Percentiles rank a stretch among this genome's conserved stretches.
Evolutionary conservation across 1,284 basidiomycete species (phyloP).

Genomic region (Rhizoctonia solani): DNA sequence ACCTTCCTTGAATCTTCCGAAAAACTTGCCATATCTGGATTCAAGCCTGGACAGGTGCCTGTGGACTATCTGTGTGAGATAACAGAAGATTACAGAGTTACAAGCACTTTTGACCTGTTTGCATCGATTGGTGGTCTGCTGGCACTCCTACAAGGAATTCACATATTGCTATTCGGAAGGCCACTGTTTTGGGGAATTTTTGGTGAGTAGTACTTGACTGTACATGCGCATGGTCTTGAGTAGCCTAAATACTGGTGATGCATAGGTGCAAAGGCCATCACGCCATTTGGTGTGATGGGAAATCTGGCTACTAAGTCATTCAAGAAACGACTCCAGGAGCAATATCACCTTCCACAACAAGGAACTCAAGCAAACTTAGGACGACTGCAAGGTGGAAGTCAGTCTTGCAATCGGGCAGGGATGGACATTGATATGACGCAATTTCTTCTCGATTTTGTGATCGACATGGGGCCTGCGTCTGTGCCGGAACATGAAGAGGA

Average conservation of each 20-base stretch:
- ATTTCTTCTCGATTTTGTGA: conserved; percentile 18
- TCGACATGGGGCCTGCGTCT: conserved; percentile 17
- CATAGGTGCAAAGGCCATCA: conserved; percentile 7
- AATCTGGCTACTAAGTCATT: neutral
- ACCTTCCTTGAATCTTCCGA: neutral
- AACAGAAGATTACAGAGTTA: neutral
- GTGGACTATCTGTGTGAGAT: neutral
- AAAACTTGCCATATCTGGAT: neutral
- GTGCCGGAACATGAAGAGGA: neutral
- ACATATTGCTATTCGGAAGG: neutral
- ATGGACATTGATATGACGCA: neutral
- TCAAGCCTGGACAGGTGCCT: neutral
- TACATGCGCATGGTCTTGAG: neutral
- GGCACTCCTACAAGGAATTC: conserved; percentile 6
- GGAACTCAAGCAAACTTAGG: too few species aligned
- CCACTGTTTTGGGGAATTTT: conserved; percentile 17
- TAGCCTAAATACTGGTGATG: neutral
- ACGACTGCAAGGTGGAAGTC: neutral
- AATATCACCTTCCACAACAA: neutral
- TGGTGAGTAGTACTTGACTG: neutral
- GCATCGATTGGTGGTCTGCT: conserved; percentile 20
- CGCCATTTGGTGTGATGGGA: conserved; percentile 5
- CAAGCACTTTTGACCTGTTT: neutral
- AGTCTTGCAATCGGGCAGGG: too few species aligned
- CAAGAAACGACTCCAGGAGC: neutral